Conservation (phyloP, 2,329 filamentous ascomycete genomes). For the Nemania bipapillata region DNA sequence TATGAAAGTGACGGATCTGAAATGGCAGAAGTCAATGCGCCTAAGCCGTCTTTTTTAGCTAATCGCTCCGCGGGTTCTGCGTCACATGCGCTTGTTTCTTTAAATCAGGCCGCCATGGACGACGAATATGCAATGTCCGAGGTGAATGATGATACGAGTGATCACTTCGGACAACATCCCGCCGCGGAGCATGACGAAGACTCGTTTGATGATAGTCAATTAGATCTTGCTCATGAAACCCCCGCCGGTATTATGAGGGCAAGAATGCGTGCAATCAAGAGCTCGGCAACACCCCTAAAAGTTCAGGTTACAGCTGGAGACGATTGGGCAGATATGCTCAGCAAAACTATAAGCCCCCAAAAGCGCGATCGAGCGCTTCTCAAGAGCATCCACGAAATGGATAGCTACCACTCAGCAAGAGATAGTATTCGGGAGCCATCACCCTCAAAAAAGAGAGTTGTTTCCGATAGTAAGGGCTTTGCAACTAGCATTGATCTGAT, state of each 20-base stretch:
- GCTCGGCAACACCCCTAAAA: slow-evolving; percentile 67
- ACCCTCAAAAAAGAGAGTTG: slow-evolving; percentile 52
- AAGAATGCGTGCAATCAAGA: slow-evolving; percentile 71
- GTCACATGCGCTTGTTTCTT: slow-evolving; percentile 68
- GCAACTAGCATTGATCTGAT: slow-evolving; percentile 93
- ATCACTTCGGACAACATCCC: slow-evolving; percentile 77
- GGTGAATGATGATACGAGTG: slow-evolving; percentile 79
- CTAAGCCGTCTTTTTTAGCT: slow-evolving; percentile 86
- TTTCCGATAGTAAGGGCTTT: slow-evolving; percentile 72
- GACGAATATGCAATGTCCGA: slow-evolving; percentile 80
- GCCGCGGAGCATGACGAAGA: slow-evolving; percentile 77
- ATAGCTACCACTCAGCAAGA: slow-evolving; percentile 61
- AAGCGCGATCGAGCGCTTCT: slow-evolving; percentile 87
- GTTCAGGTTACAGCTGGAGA: slow-evolving; percentile 75
- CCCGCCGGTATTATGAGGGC: slow-evolving; percentile 72
- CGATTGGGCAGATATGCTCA: slow-evolving; percentile 93
- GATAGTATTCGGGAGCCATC: slow-evolving; percentile 46
- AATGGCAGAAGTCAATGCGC: slow-evolving; percentile 58
- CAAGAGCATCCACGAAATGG: slow-evolving; percentile 69
- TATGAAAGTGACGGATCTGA: slow-evolving; percentile 65
- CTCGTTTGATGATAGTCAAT: slow-evolving; percentile 64
- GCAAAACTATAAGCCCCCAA: slow-evolving; percentile 90
- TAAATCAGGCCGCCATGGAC: slow-evolving; percentile 75
- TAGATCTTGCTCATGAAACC: slow-evolving; percentile 60
- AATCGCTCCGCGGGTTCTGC: slow-evolving; percentile 86